Evolutionary conservation across 306 rosid species (phyloP), one percentile per base, ranked within the genome.

Genomic region (Cicer cuneatum): DNA sequence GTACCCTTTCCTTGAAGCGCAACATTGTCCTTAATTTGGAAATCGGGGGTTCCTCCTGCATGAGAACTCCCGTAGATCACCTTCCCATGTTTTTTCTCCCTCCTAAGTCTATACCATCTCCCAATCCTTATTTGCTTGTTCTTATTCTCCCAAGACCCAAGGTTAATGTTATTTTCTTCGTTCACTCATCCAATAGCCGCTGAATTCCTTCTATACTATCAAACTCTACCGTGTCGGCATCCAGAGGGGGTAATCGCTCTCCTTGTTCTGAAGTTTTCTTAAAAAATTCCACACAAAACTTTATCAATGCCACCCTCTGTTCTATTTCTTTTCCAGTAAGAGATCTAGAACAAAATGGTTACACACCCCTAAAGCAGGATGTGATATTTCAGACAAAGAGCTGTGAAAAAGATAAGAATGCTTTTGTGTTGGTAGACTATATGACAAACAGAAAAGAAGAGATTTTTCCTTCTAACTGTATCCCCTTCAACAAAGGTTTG

Each of bases 31-130:
- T 47, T 33, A n/a, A 58, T 35, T 7, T 57, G 29, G 54, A 45
- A 72, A 45, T 59, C 38, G 11, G 67, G 77, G 59, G 45, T 73
- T 73, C 69, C 38, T 52, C 70, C 53, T 46, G 48, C 48, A 73
- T 46, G 39, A 58, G 69, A 73, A 73, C 54, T 60, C 19, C 39
- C 16, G 3, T 52, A 5, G 68, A 56, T 5, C 37, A 24, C 19
- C 47, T 66, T 43, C 11, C 19, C 21, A 21, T 11, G 35, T 12
- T 66, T 46, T 56, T 66, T 45, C 51, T 38, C 75, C 63, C 64
- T 42, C 64, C 24, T 16, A 14, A 52, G 75, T 53, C 9, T 37
- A 57, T 33, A 53, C 62, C 42, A 39, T 53, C 39, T 38, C 64
- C 64, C 19, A 11, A 21, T 70, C 63, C 51, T 70, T 13, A 18